Evolutionary conservation across 768 basidiomycete genomes (phyloP).

Genomic region (Sistotremastrum suecicum): DNA sequence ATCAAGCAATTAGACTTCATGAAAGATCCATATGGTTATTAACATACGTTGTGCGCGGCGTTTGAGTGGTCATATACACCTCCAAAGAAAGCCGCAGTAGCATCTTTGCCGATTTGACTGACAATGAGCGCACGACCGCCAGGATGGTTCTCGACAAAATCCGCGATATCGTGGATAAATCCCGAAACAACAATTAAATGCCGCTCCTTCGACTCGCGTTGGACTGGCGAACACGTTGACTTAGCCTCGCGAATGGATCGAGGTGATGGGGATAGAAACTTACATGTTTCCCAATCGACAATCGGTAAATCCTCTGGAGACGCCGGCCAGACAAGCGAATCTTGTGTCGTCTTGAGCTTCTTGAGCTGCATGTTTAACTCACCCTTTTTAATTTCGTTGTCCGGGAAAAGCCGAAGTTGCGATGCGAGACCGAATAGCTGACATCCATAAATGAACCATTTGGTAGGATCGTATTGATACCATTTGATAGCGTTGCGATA

Average conservation of each 20-base stretch:
- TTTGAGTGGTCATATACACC: slow-evolving; percentile 74
- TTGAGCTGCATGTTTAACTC: slow-evolving; percentile 76
- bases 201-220: slow-evolving; percentile 48
- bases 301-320: slow-evolving; percentile 50
- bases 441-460: slow-evolving; percentile 68
- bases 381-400: slow-evolving; percentile 78
- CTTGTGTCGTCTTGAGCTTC: slow-evolving; percentile 47
- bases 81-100: slow-evolving; percentile 76
- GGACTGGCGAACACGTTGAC: slow-evolving; percentile 27
- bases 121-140: slow-evolving; percentile 54
- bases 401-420: slow-evolving; percentile 73
- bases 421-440: slow-evolving; percentile 55
- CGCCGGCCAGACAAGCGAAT: slow-evolving; percentile 47
- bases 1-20: background rate
- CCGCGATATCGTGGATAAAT: slow-evolving; percentile 74
- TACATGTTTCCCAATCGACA: slow-evolving; percentile 72
- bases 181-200: slow-evolving; percentile 65
- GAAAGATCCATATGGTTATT: slow-evolving; percentile 1
- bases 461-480: slow-evolving; percentile 62
- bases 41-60: slow-evolving; percentile 61
- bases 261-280: slow-evolving; percentile 16
- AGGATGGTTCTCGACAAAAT: slow-evolving; percentile 65
- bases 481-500: slow-evolving; percentile 63
- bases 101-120: slow-evolving; percentile 60
- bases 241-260: background rate